Percentiles rank a stretch among this genome's conserved stretches.
Conservation (phyloP, 1,284 basidiomycete species). For the Cryptococcus sp. region DNA sequence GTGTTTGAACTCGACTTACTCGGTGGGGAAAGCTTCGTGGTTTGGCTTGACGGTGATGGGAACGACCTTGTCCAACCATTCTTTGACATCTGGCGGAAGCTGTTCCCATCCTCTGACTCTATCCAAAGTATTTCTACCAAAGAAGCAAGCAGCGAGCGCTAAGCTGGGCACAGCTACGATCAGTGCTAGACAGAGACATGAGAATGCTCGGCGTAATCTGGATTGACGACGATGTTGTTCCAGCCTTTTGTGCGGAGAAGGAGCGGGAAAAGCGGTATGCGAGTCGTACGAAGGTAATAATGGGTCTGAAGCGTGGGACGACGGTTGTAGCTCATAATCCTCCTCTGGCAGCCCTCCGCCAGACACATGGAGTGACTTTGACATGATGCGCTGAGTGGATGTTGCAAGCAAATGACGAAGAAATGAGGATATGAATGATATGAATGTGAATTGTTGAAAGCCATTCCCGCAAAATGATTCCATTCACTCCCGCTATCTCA, state of each 20-base stretch:
- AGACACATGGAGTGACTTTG: no score
- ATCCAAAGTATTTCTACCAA: constrained; percentile 26
- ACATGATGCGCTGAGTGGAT: no score
- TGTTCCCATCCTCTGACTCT: constrained; percentile 30
- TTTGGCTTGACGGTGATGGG: constrained; percentile 23
- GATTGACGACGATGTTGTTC: constrained; percentile 9
- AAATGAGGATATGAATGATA: no score
- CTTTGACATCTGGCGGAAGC: constrained; percentile 40
- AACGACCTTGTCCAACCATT: constrained; percentile 35
- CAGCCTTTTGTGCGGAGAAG: constrained; percentile 8
- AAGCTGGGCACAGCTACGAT: constrained; percentile 29
- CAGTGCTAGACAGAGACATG: constrained; percentile 32
- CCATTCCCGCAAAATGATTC: no score
- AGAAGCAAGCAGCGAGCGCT: constrained; percentile 29
- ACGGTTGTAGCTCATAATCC: constrained; percentile 34
- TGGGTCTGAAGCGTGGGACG: constrained; percentile 31
- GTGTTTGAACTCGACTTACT: constrained; percentile 33
- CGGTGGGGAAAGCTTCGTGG: constrained; percentile 43
- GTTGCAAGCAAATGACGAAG: no score
- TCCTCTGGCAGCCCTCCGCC: constrained; percentile 3
- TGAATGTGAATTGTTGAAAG: no score
- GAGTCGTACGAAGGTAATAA: constrained; percentile 43
- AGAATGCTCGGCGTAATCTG: constrained; percentile 14
- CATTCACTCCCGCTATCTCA: no score
- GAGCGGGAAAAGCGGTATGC: constrained; percentile 4